These are phyloP conservation scores for Mycena alexandri DNA, from an alignment of 768 basidiomycete genomes.

Conservation along the genomic window DNA sequence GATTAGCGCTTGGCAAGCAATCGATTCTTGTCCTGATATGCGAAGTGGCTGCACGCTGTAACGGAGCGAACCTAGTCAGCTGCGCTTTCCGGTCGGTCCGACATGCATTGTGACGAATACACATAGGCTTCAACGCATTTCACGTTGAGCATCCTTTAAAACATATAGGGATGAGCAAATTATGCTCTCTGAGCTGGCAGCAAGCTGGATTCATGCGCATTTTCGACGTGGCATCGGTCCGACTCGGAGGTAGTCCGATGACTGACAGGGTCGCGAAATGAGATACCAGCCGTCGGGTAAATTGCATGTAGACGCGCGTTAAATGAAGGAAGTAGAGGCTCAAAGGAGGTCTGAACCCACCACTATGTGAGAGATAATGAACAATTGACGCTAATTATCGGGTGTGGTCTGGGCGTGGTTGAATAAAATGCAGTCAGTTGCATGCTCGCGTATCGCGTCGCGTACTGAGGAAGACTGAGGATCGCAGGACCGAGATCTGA, in stretches of 20 bases:
- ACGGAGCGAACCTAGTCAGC: not conserved
- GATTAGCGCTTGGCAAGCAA: slow-evolving; percentile 23
- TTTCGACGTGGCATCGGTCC: too few relatives aligned
- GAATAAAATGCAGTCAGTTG: not conserved
- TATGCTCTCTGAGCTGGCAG: slow-evolving; percentile 13
- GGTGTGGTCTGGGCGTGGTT: not conserved
- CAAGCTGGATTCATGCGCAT: not conserved
- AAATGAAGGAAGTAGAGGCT: not conserved
- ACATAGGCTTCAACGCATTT: not conserved
- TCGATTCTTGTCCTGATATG: not conserved
- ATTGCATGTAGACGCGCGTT: not conserved
- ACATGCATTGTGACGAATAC: not conserved
- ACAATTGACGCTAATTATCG: slow-evolving; percentile 7
- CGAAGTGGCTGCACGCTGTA: not conserved
- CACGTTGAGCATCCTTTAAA: slow-evolving; percentile 8
- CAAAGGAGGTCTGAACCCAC: not conserved
- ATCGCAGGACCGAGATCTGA: slow-evolving; percentile 26
- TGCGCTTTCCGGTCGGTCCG: not conserved
- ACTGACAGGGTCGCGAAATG: not conserved
- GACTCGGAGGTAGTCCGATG: slow-evolving; percentile 13
- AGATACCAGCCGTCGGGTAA: not conserved
- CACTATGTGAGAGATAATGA: slow-evolving; percentile 20
- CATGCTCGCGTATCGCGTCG: slow-evolving; percentile 8
- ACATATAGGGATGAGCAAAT: not conserved
- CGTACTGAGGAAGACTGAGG: not conserved